Percentiles rank a stretch among this genome's conserved stretches.
These are phyloP conservation scores for Yarrowia divulgata DNA, from an alignment of 805 yeast genomes.

Conservation along the genomic window DNA sequence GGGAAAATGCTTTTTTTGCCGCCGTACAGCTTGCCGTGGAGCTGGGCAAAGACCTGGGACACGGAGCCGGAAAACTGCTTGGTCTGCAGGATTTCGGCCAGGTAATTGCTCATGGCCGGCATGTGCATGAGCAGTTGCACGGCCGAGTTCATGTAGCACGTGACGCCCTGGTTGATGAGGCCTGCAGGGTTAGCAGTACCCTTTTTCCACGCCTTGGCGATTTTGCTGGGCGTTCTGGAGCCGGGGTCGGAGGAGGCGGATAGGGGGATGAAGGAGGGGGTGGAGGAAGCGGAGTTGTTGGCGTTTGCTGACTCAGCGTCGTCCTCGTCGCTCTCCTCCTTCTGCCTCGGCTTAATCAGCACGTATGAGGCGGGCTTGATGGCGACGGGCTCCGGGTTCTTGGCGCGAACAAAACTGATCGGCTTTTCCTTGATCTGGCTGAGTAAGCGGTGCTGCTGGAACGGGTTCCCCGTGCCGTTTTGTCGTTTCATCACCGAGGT, in stretches of 20 bases:
- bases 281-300: neutral
- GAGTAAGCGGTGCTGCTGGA: constrained; percentile 36
- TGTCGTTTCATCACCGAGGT: constrained; percentile 18
- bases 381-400: constrained; percentile 58
- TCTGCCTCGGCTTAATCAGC: constrained; percentile 48
- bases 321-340: neutral
- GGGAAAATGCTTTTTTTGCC: constrained; percentile 68
- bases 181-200: constrained; percentile 55
- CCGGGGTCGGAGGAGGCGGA: constrained; percentile 60
- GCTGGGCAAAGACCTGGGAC: constrained; percentile 48
- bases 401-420: constrained; percentile 64
- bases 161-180: constrained; percentile 87
- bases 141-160: constrained; percentile 96
- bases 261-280: constrained; percentile 1
- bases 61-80: constrained; percentile 45
- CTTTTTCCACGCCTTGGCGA: constrained; percentile 69
- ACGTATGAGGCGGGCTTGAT: constrained; percentile 60
- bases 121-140: constrained; percentile 89
- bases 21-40: constrained; percentile 45
- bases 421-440: constrained; percentile 40
- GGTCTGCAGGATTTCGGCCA: constrained; percentile 69
- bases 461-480: constrained; percentile 22
- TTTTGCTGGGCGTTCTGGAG: constrained; percentile 62
- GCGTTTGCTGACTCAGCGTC: neutral
- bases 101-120: constrained; percentile 87